Evolutionary conservation across 495 filamentous ascomycete species (phyloP), one percentile per base, ranked within the genome.

Genomic region (Penicillium cinerascens): DNA sequence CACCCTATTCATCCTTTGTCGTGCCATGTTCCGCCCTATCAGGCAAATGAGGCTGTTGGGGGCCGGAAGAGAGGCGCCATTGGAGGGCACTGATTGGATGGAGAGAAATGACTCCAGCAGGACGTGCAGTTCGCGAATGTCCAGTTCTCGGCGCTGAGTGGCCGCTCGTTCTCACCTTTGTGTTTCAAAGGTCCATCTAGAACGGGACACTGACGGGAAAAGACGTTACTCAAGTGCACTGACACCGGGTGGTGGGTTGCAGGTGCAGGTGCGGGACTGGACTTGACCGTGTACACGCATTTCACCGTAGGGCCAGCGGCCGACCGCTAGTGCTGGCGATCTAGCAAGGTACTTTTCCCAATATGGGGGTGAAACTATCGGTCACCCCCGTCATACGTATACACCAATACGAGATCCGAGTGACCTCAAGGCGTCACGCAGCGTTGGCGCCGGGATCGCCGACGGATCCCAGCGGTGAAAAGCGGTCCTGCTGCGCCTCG

Each of bases 401-500:
- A 39, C 37, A 18, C 16, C 18, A 39, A 39, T 20, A 39, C 18
- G 37, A 39, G 37, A 17, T 20, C 37, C 37, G n/a, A 20, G 18
- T 39, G 37, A 39, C 18, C 37, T 39, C 16, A 52, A 29, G 36
- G 6, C 25, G 43, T 35, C 46, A 39, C 16, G 35, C 16, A 37
- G 36, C 16, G 37, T 36, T 54, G 44, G 43, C 33, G 57, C 59
- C 59, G 59, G 59, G 52, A 55, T 55, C 55, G 55, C 59, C 59
- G 59, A 62, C 49, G 51, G 41, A 52, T 58, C 39, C 13, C 43
- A 59, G 59, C 56, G 57, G 57, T 61, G 57, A 58, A 58, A 33
- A 40, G 29, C 29, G 23, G 49, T 20, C 35, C n/a, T 52, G 52
- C 61, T 65, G 59, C 61, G 61, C 61, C 61, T 59, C 52, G 51